Evolutionary conservation across 306 rosid genomes (phyloP).

Genomic region (Benincasa hispida): DNA sequence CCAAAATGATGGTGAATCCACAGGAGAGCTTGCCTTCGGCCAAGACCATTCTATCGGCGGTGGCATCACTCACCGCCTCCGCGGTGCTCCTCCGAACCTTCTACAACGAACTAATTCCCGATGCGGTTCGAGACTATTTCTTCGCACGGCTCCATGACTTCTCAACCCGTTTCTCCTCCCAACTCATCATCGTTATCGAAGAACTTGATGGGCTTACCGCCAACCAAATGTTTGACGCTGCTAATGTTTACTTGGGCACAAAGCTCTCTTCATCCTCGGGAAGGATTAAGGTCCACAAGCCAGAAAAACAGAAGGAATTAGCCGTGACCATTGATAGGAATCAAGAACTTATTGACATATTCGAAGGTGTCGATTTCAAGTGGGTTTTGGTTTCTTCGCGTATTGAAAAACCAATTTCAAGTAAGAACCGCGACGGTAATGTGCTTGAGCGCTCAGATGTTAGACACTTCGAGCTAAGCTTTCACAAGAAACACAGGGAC

Average conservation of each 20-base stretch:
- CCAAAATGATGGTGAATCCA: neutral
- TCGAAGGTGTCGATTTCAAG: conserved; percentile 26
- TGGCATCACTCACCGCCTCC: conserved; percentile 33
- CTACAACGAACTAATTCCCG: conserved; percentile 29
- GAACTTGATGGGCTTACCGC: conserved; percentile 32
- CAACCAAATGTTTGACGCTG: conserved; percentile 40
- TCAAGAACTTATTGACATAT: conserved; percentile 24
- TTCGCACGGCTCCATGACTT: conserved; percentile 16
- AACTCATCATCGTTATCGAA: conserved; percentile 28
- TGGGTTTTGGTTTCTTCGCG: conserved; percentile 28
- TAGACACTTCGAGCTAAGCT: conserved; percentile 30
- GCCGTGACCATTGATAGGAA: conserved; percentile 27
- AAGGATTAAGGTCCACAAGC: conserved; percentile 29
- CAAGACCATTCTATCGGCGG: conserved; percentile 18
- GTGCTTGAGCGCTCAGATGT: conserved; percentile 8
- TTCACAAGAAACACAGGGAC: conserved; percentile 30
- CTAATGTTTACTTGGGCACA: conserved; percentile 30
- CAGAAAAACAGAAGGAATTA: conserved; percentile 21
- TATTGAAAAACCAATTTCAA: conserved; percentile 6
- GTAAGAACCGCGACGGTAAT: conserved; percentile 1
- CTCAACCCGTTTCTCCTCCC: conserved; percentile 16
- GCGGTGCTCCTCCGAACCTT: conserved; percentile 23
- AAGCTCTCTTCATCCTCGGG: conserved; percentile 4
- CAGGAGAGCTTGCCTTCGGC: conserved; percentile 5
- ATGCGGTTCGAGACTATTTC: conserved; percentile 9